Conservation (phyloP, 768 basidiomycete species). For the Lactarius deliciosus region DNA sequence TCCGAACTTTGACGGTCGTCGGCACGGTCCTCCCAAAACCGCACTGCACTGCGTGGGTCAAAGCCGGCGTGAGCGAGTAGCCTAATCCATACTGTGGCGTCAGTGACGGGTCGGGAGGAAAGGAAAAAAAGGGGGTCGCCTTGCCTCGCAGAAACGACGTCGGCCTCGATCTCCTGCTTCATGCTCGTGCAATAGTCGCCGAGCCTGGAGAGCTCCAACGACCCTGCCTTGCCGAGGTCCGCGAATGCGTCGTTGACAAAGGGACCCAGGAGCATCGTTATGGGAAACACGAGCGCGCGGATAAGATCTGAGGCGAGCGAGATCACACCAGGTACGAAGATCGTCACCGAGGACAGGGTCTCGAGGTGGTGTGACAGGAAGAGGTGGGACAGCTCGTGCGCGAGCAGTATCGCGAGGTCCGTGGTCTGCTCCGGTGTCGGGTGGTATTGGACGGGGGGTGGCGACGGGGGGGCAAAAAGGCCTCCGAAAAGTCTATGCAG, state of each 20-base stretch:
- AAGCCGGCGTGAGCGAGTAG: slow-evolving; percentile 92
- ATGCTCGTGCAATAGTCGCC: slow-evolving; percentile 76
- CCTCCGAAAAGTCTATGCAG: slow-evolving; percentile 50
- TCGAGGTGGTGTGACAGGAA: slow-evolving; percentile 90
- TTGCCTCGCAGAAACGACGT: slow-evolving; percentile 81
- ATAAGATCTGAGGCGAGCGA: slow-evolving; percentile 76
- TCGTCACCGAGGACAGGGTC: slow-evolving; percentile 79
- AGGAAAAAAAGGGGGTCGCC: slow-evolving; percentile 26
- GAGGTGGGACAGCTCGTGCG: slow-evolving; percentile 93
- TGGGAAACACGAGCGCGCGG: slow-evolving; percentile 78
- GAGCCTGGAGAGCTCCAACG: slow-evolving; percentile 69
- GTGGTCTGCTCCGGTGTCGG: slow-evolving; percentile 79
- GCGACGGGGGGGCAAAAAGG: slow-evolving; percentile 38
- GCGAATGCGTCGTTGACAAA: slow-evolving; percentile 95
- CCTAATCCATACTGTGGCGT: slow-evolving; percentile 39
- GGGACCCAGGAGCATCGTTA: slow-evolving; percentile 91
- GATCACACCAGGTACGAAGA: slow-evolving; percentile 77
- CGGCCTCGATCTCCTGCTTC: slow-evolving; percentile 90
- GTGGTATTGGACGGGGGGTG: slow-evolving; percentile 38
- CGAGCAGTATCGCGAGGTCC: slow-evolving; percentile 85
- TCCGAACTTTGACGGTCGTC: slow-evolving; percentile 42
- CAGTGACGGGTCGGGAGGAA: slow-evolving; percentile 13
- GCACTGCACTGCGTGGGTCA: slow-evolving; percentile 77
- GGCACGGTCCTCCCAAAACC: slow-evolving; percentile 75
- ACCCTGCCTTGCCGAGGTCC: slow-evolving; percentile 72